Evolutionary conservation across 306 rosid genomes (phyloP).

Genomic region (Sesbania bispinosa): DNA sequence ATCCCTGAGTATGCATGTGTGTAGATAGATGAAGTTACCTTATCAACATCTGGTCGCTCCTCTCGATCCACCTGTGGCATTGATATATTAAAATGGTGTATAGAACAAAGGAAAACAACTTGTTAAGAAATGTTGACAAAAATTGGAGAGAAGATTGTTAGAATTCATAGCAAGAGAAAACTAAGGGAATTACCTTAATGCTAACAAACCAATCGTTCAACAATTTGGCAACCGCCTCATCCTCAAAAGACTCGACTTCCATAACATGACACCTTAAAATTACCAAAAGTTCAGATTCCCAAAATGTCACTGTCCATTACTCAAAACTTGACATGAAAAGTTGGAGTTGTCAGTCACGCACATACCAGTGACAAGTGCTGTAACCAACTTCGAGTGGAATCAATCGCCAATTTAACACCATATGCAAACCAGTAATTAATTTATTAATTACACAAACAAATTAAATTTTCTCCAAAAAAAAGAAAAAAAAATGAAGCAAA

Average conservation of each 20-base stretch:
- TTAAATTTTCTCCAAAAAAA: too few relatives aligned
- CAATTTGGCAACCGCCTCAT: constrained; percentile 69
- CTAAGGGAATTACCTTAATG: constrained; percentile 87
- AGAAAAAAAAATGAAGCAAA: too few relatives aligned
- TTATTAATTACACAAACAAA: background rate
- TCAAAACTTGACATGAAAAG: background rate
- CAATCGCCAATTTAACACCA: constrained; percentile 30
- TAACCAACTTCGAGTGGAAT: constrained; percentile 70
- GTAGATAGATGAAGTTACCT: too few relatives aligned
- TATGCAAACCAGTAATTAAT: constrained; percentile 20
- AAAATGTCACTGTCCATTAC: too few relatives aligned
- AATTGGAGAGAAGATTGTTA: constrained; percentile 13
- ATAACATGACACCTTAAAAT: constrained; percentile 94
- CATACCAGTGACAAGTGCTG: constrained; percentile 96
- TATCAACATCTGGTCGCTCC: constrained; percentile 97
- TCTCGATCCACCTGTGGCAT: constrained; percentile 86
- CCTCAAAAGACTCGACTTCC: constrained; percentile 97
- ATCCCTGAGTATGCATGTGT: background rate
- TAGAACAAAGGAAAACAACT: constrained; percentile 9
- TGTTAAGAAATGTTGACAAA: background rate
- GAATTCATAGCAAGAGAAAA: constrained; percentile 10
- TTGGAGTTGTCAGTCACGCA: background rate
- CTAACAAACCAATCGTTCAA: constrained; percentile 90
- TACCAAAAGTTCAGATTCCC: background rate
- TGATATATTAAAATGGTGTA: constrained; percentile 27